These are phyloP conservation scores for Colletotrichum lindemuthianum DNA, from an alignment of 2,329 filamentous ascomycete genomes.

Conservation along the genomic window DNA sequence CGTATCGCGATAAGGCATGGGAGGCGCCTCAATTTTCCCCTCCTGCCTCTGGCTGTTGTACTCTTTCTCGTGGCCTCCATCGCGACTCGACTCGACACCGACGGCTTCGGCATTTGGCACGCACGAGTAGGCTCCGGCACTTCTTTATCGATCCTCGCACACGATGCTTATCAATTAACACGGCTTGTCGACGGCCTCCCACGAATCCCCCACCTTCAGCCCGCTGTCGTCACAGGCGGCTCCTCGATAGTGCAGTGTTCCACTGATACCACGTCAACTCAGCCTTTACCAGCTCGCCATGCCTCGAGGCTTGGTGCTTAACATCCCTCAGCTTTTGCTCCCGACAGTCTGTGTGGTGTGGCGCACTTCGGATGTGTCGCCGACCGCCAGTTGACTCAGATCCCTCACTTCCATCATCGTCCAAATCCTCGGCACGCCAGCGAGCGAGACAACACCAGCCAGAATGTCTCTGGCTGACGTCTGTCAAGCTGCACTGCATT, in stretches of 20 bases:
- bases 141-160: not conserved
- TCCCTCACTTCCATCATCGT: conserved; percentile 21
- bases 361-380: conserved; percentile 24
- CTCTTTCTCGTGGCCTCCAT: not conserved
- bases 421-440: conserved; percentile 23
- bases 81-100: conserved; percentile 10
- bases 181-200: conserved; percentile 10
- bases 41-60: no score
- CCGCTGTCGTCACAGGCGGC: conserved; percentile 15
- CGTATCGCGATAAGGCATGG: no score
- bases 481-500: conserved; percentile 8
- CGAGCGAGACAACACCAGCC: conserved; percentile 22
- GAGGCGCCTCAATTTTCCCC: no score
- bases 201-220: not conserved
- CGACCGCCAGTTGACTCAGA: conserved; percentile 32
- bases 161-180: not conserved
- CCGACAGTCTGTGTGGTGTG: conserved; percentile 15
- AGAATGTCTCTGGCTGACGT: conserved; percentile 21
- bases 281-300: conserved; percentile 29
- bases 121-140: not conserved
- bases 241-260: conserved; percentile 12
- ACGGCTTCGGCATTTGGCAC: no score
- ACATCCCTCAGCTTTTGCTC: conserved; percentile 2
- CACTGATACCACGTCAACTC: conserved; percentile 8
- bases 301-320: not conserved